Evolutionary conservation across 202 grass and related monocot genomes (phyloP).

Genomic region (Zoysia matrella): DNA sequence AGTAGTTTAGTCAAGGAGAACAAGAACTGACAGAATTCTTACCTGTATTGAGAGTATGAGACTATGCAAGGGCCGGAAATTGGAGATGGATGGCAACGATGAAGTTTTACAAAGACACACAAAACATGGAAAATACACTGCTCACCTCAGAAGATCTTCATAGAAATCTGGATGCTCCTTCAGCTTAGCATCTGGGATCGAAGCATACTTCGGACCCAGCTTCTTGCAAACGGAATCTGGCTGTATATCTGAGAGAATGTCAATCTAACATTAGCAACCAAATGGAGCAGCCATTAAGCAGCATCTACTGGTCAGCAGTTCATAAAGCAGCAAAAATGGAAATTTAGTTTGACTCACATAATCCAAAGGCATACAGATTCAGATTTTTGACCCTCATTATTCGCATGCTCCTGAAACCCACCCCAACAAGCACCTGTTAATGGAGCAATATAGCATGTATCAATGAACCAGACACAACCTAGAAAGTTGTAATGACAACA

Average conservation of each 20-base stretch:
- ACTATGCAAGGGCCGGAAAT: background rate
- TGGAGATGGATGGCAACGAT: background rate
- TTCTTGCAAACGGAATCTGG: conserved; percentile 91
- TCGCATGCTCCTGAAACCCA: conserved; percentile 79
- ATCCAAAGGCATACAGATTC: conserved; percentile 93
- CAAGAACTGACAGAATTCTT: background rate
- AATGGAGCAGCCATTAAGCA: conserved; percentile 8
- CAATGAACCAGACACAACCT: background rate
- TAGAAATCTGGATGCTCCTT: conserved; percentile 89
- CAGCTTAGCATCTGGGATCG: conserved; percentile 65
- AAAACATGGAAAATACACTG: conserved; percentile 19
- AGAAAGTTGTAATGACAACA: background rate
- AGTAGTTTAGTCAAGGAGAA: background rate
- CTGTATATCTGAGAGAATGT: conserved; percentile 69
- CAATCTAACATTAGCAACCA: background rate
- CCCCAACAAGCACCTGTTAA: conserved; percentile 87
- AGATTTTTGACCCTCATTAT: conserved; percentile 85
- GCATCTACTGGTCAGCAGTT: conserved; percentile 5
- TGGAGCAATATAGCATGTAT: conserved; percentile 20
- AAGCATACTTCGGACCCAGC: conserved; percentile 82
- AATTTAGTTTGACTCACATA: conserved; percentile 75
- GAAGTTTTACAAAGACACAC: background rate
- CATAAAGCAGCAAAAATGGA: conserved; percentile 8
- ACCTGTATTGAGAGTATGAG: background rate
- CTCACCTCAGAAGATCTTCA: conserved; percentile 93